These are phyloP conservation scores for Parachaetomium inaequale DNA, from an alignment of 495 filamentous ascomycete species.

Conservation along the genomic window DNA sequence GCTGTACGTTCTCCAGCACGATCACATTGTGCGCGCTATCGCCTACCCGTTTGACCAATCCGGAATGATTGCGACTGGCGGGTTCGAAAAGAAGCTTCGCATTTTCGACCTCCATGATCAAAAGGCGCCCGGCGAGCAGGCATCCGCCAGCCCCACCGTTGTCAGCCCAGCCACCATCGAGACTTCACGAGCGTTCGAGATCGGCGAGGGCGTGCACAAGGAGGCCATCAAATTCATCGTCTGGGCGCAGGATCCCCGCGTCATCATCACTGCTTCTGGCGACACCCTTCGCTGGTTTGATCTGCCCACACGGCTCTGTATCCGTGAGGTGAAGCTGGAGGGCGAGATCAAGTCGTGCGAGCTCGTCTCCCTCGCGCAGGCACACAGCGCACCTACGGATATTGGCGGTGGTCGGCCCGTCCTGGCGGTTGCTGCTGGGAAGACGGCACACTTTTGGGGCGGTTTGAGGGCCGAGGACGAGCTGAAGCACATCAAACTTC, in stretches of 20 bases:
- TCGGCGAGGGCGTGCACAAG: slow-evolving; percentile 75
- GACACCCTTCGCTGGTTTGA: slow-evolving; percentile 95
- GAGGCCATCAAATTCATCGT: slow-evolving; percentile 92
- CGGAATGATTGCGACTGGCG: slow-evolving; percentile 80
- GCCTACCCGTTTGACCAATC: slow-evolving; percentile 81
- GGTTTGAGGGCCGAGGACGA: slow-evolving; percentile 63
- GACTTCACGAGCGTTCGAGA: slow-evolving; percentile 67
- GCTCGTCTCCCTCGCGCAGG: slow-evolving; percentile 56
- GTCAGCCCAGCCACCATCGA: slow-evolving; percentile 39
- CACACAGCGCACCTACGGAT: slow-evolving; percentile 40
- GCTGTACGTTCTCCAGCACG: slow-evolving; percentile 79
- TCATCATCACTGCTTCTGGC: slow-evolving; percentile 86
- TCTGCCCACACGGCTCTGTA: slow-evolving; percentile 64
- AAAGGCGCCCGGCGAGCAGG: slow-evolving; percentile 26
- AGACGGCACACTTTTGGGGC: slow-evolving; percentile 89
- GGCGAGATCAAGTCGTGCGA: slow-evolving; percentile 90
- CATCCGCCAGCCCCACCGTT: slow-evolving; percentile 18
- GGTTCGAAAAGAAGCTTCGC: slow-evolving; percentile 92
- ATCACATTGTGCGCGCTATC: slow-evolving; percentile 90
- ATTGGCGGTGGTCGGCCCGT: slow-evolving; percentile 54
- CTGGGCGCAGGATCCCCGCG: slow-evolving; percentile 82
- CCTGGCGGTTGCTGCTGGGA: slow-evolving; percentile 72
- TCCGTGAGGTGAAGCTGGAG: slow-evolving; percentile 69
- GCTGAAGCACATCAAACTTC: slow-evolving; percentile 70
- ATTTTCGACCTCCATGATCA: slow-evolving; percentile 78